Conservation (phyloP, 2,329 filamentous ascomycete genomes). For the Rhinocladiella mackenziei region DNA sequence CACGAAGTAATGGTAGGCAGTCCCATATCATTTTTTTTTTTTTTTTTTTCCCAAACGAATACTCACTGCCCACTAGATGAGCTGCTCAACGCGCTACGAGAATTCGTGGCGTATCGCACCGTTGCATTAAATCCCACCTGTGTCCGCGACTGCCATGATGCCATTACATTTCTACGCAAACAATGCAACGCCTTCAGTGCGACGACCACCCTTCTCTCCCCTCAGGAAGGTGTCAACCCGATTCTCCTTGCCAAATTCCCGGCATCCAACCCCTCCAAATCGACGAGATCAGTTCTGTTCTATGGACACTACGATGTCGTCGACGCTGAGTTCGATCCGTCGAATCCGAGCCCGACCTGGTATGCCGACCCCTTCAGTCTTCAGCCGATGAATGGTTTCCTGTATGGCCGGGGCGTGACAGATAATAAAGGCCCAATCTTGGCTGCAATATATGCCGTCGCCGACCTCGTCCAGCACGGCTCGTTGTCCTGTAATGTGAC, state of each 20-base stretch:
- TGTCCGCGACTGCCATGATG: constrained; percentile 85
- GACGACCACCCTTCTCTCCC: constrained; percentile 83
- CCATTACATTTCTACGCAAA: constrained; percentile 82
- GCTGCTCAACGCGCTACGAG: constrained; percentile 66
- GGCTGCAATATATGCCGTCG: constrained; percentile 88
- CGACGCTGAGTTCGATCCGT: constrained; percentile 59
- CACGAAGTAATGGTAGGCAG: constrained; percentile 54
- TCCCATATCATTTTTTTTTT: not conserved
- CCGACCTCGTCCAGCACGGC: constrained; percentile 81
- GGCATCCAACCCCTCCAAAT: constrained; percentile 35
- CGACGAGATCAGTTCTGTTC: constrained; percentile 79
- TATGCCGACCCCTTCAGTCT: constrained; percentile 82
- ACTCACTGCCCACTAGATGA: constrained; percentile 44
- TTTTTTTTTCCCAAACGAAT: not conserved
- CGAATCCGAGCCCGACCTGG: constrained; percentile 56
- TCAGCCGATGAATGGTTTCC: constrained; percentile 81
- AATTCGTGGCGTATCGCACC: constrained; percentile 88
- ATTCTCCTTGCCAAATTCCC: constrained; percentile 89
- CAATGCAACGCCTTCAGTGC: constrained; percentile 91
- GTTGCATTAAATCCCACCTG: constrained; percentile 83
- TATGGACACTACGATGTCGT: constrained; percentile 99
- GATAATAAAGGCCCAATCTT: constrained; percentile 97
- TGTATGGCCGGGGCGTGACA: constrained; percentile 93
- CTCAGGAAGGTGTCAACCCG: constrained; percentile 74
- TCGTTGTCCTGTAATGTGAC: constrained; percentile 80